phyloP scores from a whole-genome alignment of 2,329 filamentous ascomycete genomes.

The Scedosporium apiospermum region DNA sequence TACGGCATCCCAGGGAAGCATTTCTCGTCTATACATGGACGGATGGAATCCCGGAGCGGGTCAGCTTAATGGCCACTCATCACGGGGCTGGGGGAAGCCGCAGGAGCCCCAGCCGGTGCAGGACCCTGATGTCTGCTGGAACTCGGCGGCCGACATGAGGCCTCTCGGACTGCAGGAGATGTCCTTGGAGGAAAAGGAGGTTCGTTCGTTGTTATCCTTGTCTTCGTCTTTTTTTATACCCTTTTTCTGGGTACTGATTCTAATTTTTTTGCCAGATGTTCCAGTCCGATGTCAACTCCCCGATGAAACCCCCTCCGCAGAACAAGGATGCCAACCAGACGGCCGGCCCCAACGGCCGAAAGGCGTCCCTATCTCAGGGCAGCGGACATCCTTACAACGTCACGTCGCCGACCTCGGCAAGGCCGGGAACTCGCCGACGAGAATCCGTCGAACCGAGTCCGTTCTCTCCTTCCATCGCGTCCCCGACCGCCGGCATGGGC shows the following conservation, averaged over 20 bases:
- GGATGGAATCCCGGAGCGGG: constrained; percentile 63
- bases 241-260: constrained; percentile 17
- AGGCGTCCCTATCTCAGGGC: constrained; percentile 71
- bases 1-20: constrained; percentile 24
- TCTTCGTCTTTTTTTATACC: constrained; percentile 3
- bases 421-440: constrained; percentile 70
- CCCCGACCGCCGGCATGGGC: constrained; percentile 46
- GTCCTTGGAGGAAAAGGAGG: constrained; percentile 51
- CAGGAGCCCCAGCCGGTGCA: constrained; percentile 64
- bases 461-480: constrained; percentile 44
- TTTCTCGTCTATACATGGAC: constrained; percentile 58
- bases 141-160: constrained; percentile 56
- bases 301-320: constrained; percentile 74
- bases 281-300: constrained; percentile 74
- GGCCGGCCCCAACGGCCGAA: constrained; percentile 58
- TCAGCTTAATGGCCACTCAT: constrained; percentile 52
- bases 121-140: constrained; percentile 91
- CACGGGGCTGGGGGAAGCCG: constrained; percentile 67
- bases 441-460: constrained; percentile 68
- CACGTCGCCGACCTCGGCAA: constrained; percentile 61
- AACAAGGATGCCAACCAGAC: constrained; percentile 55
- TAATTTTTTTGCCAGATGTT: not conserved
- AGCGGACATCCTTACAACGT: constrained; percentile 56
- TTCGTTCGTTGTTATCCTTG: constrained; percentile 25
- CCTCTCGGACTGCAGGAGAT: constrained; percentile 68